Base-by-base conservation (phyloP, 129 eudicot species). In the Calendula officinalis region DNA sequence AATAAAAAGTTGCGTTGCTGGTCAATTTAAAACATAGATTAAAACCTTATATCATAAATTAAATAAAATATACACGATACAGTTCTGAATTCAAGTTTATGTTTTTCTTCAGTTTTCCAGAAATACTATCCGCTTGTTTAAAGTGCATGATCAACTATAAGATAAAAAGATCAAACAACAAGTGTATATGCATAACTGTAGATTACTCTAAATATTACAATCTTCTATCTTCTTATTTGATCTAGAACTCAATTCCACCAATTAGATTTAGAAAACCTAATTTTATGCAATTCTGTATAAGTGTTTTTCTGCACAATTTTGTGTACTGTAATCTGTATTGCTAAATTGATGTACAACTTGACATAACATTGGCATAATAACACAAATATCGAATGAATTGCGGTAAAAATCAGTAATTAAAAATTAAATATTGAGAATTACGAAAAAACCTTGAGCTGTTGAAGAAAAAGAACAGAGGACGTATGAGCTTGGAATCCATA, bases 1-100 rank as follows among this genome's bases (percentile, higher is more conserved):
- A 88, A 82, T 62, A 92, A 77, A 78, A 76, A 83, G 81, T 92
- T 92, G 63, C 96, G 83, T 92, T 92, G 96, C 98, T 92, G 87
- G 59, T 71, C 60, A 51, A 72, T 66, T 66, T 37, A 56, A 34
- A 64, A 46, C 46, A 12, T 8, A 56, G 49, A 2, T 33, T 64
- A 37, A 72, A 17, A 65, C 35, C 56, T 54, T 14, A 5, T 37
- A 59, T 8, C 56, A 14, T 58, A 40, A 8, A n/a, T 17, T 14
- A 37, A 7, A 45, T 35, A 38, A 43, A 27, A 16, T 16, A 67
- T 9, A 35, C 40, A 27, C 53, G 52, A 56, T 44, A 69, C 7
- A 46, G 5, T 16, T 46, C 66, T 46, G 27, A 56, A 46, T 36
- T 36, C 39, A 69, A 16, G 48, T 47, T 69, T 46, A 45, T 36